phyloP scores from a whole-genome alignment of 1,284 basidiomycete species.

The Ceratobasidium sp. region DNA sequence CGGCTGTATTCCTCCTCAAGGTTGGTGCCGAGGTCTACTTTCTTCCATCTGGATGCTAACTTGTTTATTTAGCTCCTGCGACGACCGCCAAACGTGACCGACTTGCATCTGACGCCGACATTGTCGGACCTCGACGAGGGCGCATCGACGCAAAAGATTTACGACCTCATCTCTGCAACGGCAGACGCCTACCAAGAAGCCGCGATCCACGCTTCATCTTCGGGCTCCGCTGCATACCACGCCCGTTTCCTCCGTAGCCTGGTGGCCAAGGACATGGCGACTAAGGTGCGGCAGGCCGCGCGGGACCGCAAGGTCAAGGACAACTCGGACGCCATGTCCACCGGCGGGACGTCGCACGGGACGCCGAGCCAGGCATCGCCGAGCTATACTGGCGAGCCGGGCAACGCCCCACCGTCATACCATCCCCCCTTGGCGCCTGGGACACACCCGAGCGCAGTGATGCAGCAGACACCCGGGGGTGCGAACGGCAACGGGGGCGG shows the following conservation, averaged over 20 bases:
- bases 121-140: conserved; percentile 64
- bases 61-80: conserved; percentile 46
- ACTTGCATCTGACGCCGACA: conserved; percentile 38
- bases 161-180: conserved; percentile 69
- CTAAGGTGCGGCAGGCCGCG: conserved; percentile 62
- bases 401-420: conserved; percentile 40
- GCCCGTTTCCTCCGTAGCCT: conserved; percentile 78
- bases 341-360: conserved; percentile 37
- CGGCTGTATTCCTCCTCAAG: conserved; percentile 78
- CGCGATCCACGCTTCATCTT: conserved; percentile 54
- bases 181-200: conserved; percentile 80
- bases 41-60: background rate
- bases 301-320: conserved; percentile 53
- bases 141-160: conserved; percentile 66
- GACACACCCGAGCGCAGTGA: background rate
- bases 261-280: conserved; percentile 64
- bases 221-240: conserved; percentile 69
- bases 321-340: conserved; percentile 41
- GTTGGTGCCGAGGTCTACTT: conserved; percentile 56
- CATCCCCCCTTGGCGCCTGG: conserved; percentile 39
- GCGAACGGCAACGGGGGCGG: background rate
- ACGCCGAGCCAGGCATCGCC: conserved; percentile 38
- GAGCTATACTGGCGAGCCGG: conserved; percentile 18
- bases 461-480: conserved; percentile 5
- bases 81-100: conserved; percentile 44